Percentiles rank a stretch among this genome's conserved stretches.
These are phyloP conservation scores for Lodderomyces jiufengensis DNA, from an alignment of 1,139 yeast species.

Conservation along the genomic window DNA sequence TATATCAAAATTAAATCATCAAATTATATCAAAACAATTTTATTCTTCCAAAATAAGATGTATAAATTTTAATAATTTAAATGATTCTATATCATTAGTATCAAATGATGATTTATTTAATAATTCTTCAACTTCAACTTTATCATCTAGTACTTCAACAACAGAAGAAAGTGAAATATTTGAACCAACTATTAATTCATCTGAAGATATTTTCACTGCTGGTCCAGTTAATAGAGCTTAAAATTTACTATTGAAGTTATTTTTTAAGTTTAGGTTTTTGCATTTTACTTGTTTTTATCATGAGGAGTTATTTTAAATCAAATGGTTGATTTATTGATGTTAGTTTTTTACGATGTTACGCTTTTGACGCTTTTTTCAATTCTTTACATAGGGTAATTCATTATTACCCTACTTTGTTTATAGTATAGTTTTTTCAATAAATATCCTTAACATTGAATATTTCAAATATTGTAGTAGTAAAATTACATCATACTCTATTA, in stretches of 20 bases:
- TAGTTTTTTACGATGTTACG: not conserved
- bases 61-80: slow-evolving; percentile 34
- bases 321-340: not conserved
- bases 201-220: slow-evolving; percentile 44
- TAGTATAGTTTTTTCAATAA: slow-evolving; percentile 1
- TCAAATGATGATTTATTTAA: slow-evolving; percentile 36
- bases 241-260: no score
- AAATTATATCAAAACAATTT: slow-evolving; percentile 13
- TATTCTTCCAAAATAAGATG: slow-evolving; percentile 40
- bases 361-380: no score
- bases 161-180: slow-evolving; percentile 26
- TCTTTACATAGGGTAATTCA: no score
- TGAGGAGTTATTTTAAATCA: no score
- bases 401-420: no score
- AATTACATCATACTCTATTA: no score
- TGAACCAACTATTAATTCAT: slow-evolving; percentile 40
- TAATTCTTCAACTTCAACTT: slow-evolving; percentile 10
- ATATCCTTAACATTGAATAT: not conserved
- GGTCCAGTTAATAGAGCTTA: slow-evolving; percentile 38
- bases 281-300: no score
- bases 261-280: no score
- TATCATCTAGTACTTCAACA: slow-evolving; percentile 10
- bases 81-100: slow-evolving; percentile 28
- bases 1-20: slow-evolving; percentile 8
- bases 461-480: not conserved